Evolutionary conservation across 805 yeast species (phyloP).

Genomic region (Kuraishia ogatae): DNA sequence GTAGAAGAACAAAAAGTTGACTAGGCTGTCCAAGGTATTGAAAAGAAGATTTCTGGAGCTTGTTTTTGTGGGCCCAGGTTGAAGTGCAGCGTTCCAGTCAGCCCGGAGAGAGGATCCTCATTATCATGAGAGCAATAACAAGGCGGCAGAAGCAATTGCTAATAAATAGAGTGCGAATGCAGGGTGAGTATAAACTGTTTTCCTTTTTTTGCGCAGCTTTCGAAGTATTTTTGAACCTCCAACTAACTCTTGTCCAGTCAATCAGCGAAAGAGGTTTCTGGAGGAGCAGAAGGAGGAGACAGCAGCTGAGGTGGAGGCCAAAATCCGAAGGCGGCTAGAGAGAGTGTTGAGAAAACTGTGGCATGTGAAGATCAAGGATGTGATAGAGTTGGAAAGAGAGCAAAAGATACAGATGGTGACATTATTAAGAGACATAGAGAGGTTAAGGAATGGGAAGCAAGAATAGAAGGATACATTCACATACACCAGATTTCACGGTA

Average conservation of each 20-base stretch:
- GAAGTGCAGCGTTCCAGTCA: too few relatives aligned
- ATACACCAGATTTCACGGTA: background rate
- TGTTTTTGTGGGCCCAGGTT: too few relatives aligned
- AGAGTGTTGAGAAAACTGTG: conserved; percentile 40
- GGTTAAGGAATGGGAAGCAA: conserved; percentile 2
- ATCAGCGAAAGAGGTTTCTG: background rate
- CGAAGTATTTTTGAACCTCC: background rate
- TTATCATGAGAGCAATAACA: background rate
- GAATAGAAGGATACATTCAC: background rate
- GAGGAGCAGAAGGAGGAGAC: conserved; percentile 4
- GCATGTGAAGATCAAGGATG: conserved; percentile 35
- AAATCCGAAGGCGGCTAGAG: conserved; percentile 32
- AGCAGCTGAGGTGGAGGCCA: conserved; percentile 23
- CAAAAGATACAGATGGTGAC: conserved; percentile 22
- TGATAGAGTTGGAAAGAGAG: conserved; percentile 35
- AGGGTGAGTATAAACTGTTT: background rate
- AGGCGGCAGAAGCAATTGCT: background rate
- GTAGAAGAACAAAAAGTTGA: too few relatives aligned
- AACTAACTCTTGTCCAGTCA: background rate
- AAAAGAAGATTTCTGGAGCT: too few relatives aligned
- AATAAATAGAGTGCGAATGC: background rate
- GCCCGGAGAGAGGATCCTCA: too few relatives aligned
- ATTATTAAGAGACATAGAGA: conserved; percentile 20
- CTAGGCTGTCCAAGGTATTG: too few relatives aligned
- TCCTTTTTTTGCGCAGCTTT: too few relatives aligned